Percentiles rank a stretch among this genome's conserved stretches.
Evolutionary conservation across 2,329 filamentous ascomycete genomes (phyloP).

Genomic region (Diaporthe citriasiana): DNA sequence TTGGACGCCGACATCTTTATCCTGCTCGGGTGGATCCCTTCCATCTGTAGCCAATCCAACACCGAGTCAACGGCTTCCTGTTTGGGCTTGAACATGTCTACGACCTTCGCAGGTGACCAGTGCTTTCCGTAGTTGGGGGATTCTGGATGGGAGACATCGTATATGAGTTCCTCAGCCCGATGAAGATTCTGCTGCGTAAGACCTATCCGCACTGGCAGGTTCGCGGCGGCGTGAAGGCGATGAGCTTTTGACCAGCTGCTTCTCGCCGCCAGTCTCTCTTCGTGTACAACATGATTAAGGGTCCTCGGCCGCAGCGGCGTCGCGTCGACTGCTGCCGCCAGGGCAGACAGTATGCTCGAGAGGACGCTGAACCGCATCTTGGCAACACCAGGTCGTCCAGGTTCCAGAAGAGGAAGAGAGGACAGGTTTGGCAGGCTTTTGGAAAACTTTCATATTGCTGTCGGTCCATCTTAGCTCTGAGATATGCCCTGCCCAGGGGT

Average conservation of each 20-base stretch:
- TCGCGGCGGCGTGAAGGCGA: slow-evolving; percentile 45
- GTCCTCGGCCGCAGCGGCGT: slow-evolving; percentile 42
- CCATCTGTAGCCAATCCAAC: slow-evolving; percentile 65
- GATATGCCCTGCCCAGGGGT: slow-evolving; percentile 17
- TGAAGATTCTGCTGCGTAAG: slow-evolving; percentile 62
- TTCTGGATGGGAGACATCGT: slow-evolving; percentile 59
- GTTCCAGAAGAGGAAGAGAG: slow-evolving; percentile 5
- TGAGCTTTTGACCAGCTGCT: slow-evolving; percentile 47
- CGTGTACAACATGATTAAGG: slow-evolving; percentile 50
- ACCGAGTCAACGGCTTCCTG: slow-evolving; percentile 64
- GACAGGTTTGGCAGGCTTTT: background rate
- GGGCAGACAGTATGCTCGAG: slow-evolving; percentile 48
- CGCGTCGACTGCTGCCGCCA: slow-evolving; percentile 49
- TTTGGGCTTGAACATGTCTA: slow-evolving; percentile 58
- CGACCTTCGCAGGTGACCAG: slow-evolving; percentile 59
- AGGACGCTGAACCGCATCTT: slow-evolving; percentile 46
- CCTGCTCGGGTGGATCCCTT: slow-evolving; percentile 63
- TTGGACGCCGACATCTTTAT: slow-evolving; percentile 65
- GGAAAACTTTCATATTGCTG: slow-evolving; percentile 37
- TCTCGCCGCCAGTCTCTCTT: slow-evolving; percentile 48
- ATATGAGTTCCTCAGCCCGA: slow-evolving; percentile 58
- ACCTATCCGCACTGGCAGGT: slow-evolving; percentile 58
- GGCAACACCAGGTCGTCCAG: slow-evolving; percentile 36
- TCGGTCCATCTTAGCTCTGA: slow-evolving; percentile 29
- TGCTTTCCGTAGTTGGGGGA: slow-evolving; percentile 63